Base-by-base conservation (phyloP, 2,329 filamentous ascomycete species). In the Sphaceloma murrayae region DNA sequence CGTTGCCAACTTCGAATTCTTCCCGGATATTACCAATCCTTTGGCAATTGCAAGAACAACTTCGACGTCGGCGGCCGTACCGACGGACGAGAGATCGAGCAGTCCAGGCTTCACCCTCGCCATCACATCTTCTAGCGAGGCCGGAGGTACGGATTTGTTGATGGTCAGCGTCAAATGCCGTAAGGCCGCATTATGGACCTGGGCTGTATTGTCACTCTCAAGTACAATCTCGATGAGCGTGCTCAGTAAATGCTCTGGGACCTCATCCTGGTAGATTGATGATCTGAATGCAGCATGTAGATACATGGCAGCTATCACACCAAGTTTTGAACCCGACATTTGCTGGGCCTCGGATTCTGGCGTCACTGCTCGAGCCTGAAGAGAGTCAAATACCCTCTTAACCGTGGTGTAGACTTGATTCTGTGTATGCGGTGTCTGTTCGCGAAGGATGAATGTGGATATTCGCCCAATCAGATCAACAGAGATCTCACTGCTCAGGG, bases 31-130 rank as follows among this genome's bases (percentile, higher is more conserved):
- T 14, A 78, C 59, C 1, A 82, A 65, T 5, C 74, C 76, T 55
- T 80, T 81, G 5, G 73, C 62, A 29, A 79, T 62, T 53, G 77
- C 75, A 57, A 82, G 80, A 33, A 75, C 64, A 14, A 75, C 67
- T 16, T 69, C 67, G 51, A 79, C 69, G 62, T 63, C 43, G 64
- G 58, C 4, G 63, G 56, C 22, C 57, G 62, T 16, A 2, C 19
- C n/a, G 31, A 34, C 30, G 5, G 30, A 17, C 13, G 3, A 22
- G 2, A 45, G 16, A n/a, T 58, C 53, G n/a, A 62, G 58, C 46
- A 69, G 58, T 43, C 59, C 56, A 5, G 61, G 48, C 11, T 48
- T 51, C 5, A 53, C 50, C 14, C 51, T 49, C 22, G 51, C 30
- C 5, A 63, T 46, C 10, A 58, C 60, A n/a, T 46, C 26, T 30